Percentiles rank a stretch among this genome's conserved stretches.
These are phyloP conservation scores for Kokia cookei DNA, from an alignment of 441 rosid species.

Conservation along the genomic window DNA sequence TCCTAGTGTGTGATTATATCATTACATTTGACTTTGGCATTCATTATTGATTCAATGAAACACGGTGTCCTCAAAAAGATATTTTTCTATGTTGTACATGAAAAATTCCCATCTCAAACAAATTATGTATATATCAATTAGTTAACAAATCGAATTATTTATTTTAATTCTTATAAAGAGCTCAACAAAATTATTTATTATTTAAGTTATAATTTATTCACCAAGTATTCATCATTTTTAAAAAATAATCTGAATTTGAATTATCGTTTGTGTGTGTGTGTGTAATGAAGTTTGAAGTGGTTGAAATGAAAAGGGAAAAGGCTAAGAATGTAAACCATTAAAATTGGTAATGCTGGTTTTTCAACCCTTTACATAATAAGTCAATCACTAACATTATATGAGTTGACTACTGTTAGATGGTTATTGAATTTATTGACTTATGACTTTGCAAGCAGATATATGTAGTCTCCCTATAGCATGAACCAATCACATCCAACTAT, in stretches of 20 bases:
- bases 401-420: constrained; percentile 31
- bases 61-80: neutral
- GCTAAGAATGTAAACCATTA: constrained; percentile 14
- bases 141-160: no score
- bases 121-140: no score
- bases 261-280: no score
- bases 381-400: constrained; percentile 22
- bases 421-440: constrained; percentile 23
- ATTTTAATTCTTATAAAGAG: no score
- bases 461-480: neutral
- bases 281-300: neutral
- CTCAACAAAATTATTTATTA: no score
- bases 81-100: neutral
- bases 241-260: no score
- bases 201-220: no score
- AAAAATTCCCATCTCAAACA: neutral
- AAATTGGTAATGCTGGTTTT: constrained; percentile 14
- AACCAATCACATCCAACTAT: constrained; percentile 17
- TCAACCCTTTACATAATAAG: neutral
- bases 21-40: neutral
- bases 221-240: no score
- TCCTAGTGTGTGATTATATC: no score
- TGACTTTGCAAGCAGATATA: neutral
- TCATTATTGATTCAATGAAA: neutral
- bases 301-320: neutral